Conservation (phyloP, 1,284 basidiomycete species). For the Rhodotorula mucilaginosa region DNA sequence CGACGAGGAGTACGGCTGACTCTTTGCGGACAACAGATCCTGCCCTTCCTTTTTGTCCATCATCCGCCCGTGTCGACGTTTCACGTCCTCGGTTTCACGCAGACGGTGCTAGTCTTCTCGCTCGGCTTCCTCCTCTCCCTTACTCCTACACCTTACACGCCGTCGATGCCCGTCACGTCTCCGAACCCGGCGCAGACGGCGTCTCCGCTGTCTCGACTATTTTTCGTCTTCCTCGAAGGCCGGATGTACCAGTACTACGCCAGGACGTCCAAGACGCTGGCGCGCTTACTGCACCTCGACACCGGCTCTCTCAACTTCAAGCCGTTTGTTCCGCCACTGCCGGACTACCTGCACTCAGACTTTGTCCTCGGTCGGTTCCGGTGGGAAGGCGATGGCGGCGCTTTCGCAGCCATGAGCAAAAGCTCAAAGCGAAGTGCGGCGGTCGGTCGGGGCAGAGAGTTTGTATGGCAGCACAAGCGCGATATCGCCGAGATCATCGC, state of each 20-base stretch:
- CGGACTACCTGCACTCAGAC: conserved; percentile 24
- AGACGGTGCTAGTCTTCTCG: background rate
- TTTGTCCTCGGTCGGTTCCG: conserved; percentile 19
- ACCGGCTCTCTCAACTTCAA: background rate
- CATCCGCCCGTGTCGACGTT: conserved; percentile 4
- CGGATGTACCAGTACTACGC: conserved; percentile 28
- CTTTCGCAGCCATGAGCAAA: background rate
- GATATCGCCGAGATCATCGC: conserved; percentile 23
- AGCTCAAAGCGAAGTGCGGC: background rate
- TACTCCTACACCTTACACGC: conserved; percentile 18
- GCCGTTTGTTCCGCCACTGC: conserved; percentile 25
- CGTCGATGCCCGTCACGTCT: background rate
- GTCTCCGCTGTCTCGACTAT: conserved; percentile 31
- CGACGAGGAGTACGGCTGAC: background rate
- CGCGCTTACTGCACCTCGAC: background rate
- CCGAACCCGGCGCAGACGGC: conserved; percentile 37
- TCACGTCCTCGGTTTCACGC: conserved; percentile 15
- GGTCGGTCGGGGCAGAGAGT: conserved; percentile 11
- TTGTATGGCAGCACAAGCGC: conserved; percentile 22
- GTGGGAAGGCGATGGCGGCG: conserved; percentile 24
- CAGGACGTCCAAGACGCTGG: background rate
- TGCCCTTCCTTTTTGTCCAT: conserved; percentile 20
- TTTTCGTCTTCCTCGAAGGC: conserved; percentile 33
- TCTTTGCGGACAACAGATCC: background rate
- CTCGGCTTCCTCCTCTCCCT: conserved; percentile 24